phyloP scores from a whole-genome alignment of 2,329 filamentous ascomycete genomes.

The Zymoseptoria pseudotritici region DNA sequence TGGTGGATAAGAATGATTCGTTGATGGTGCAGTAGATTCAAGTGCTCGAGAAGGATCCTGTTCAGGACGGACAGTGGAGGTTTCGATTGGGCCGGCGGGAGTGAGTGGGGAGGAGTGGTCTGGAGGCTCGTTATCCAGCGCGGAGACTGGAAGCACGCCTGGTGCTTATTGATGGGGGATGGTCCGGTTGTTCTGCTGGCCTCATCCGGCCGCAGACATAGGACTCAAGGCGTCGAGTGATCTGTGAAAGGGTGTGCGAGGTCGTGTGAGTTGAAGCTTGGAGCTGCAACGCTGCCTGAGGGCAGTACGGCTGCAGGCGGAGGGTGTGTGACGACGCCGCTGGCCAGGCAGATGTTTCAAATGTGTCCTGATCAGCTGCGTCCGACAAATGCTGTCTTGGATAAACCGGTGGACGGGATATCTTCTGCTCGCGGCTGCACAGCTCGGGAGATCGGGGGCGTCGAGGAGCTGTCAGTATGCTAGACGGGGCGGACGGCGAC shows the following conservation, averaged over 20 bases:
- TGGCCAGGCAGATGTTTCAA: neutral
- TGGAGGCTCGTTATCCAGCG: slow-evolving; percentile 25
- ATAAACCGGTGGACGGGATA: neutral
- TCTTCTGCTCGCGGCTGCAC: neutral
- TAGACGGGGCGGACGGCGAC: neutral
- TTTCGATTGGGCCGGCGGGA: slow-evolving; percentile 26
- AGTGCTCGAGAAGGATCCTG: slow-evolving; percentile 22
- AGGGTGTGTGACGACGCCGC: neutral
- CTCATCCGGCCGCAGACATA: slow-evolving; percentile 16
- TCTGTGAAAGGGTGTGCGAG: neutral
- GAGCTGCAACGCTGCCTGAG: neutral
- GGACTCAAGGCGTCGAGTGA: slow-evolving; percentile 3
- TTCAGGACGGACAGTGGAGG: slow-evolving; percentile 14
- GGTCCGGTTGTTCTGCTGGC: slow-evolving; percentile 12
- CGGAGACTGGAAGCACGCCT: slow-evolving; percentile 13
- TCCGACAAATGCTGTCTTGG: neutral
- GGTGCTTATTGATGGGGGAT: neutral
- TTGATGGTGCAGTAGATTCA: slow-evolving; percentile 26
- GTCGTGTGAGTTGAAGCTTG: neutral
- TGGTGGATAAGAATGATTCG: slow-evolving; percentile 10
- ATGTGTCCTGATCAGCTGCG: neutral
- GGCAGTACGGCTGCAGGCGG: neutral
- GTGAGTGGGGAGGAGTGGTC: slow-evolving; percentile 18
- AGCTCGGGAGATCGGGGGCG: neutral
- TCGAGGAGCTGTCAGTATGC: neutral